Base-by-base conservation (phyloP, 2,329 filamentous ascomycete species). In the Sporothrix protearum region DNA sequence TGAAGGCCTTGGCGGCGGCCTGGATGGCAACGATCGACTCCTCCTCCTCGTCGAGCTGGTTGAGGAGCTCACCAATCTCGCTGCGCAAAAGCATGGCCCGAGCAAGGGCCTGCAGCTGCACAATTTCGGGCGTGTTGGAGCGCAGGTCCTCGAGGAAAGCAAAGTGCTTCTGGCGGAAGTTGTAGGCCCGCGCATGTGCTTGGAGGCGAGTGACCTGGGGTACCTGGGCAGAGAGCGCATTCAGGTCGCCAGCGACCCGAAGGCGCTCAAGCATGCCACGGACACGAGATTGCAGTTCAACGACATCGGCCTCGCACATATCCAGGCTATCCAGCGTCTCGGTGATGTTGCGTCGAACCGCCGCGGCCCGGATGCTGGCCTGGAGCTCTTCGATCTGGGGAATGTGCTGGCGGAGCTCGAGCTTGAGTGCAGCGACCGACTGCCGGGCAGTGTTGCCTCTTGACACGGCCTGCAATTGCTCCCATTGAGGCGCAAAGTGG, bases 11-110 rank as follows among this genome's bases (percentile, higher is more conserved):
- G 8, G 91, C 88, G 6, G 88, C 85, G 5, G 94, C 86, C 80
- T 98, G 94, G 30, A 97, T 81, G 39, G 90, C 91, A 9, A 88
- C 82, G 73, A 97, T 86, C 0, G 85, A 84, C n/a, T 91, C 90
- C 77, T 98, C 94, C 74, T 96, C 89, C 69, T 91, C 91, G 72
- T 97, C 93, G 1, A 98, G 85, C 75, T 95, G 89, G 28, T 86
- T 87, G 51, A 99, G 85, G 1, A 93, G 83, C 59, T 89, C 86
- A 22, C 92, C 93, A 67, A 98, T 86, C 33, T 91, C 85, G 64
- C 88, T 87, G 63, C 96, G 89, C 53, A 92, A 83, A 74, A 97
- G 85, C 86, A 96, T 92, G 0, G 93, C 94, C 72, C 95, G 88
- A 42, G 89, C 85, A 8, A 94, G 82, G 36, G 89, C 89, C 80